Conservation (phyloP, 352 stramenopile species). For the Phytopythium boreale region DNA sequence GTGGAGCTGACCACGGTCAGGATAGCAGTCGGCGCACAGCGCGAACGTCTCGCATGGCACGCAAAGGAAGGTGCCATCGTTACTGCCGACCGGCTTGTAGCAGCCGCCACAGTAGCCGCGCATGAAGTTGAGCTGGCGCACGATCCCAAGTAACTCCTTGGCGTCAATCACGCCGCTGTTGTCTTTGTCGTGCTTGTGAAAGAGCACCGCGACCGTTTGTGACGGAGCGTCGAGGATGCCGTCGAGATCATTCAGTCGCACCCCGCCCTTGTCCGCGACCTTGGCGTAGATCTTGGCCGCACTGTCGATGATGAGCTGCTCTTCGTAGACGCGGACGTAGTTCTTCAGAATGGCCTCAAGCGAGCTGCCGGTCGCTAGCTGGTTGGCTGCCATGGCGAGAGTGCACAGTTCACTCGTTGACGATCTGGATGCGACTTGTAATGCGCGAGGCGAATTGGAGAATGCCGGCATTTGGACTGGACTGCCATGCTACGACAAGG, state of each 20-base stretch:
- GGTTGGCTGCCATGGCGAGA: background rate
- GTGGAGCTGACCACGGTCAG: background rate
- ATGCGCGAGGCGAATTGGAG: background rate
- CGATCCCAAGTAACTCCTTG: background rate
- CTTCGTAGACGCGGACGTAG: slow-evolving; percentile 1
- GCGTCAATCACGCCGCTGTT: background rate
- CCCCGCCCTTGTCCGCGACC: background rate
- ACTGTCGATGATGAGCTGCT: background rate
- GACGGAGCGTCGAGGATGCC: background rate
- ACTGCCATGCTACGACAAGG: too few relatives aligned
- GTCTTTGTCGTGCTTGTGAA: background rate
- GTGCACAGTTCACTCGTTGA: background rate
- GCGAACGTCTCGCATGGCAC: background rate
- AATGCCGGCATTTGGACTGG: background rate
- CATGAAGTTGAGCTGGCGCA: background rate
- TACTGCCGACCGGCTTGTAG: background rate
- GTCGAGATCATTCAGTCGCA: background rate
- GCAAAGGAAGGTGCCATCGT: background rate
- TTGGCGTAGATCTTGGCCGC: background rate
- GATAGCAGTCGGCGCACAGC: background rate
- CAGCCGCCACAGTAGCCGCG: background rate
- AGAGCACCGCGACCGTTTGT: background rate
- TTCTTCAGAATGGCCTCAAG: background rate
- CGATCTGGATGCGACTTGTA: background rate
- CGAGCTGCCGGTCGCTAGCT: background rate